phyloP scores from a whole-genome alignment of 768 basidiomycete genomes.

The Nidula microcarpa region DNA sequence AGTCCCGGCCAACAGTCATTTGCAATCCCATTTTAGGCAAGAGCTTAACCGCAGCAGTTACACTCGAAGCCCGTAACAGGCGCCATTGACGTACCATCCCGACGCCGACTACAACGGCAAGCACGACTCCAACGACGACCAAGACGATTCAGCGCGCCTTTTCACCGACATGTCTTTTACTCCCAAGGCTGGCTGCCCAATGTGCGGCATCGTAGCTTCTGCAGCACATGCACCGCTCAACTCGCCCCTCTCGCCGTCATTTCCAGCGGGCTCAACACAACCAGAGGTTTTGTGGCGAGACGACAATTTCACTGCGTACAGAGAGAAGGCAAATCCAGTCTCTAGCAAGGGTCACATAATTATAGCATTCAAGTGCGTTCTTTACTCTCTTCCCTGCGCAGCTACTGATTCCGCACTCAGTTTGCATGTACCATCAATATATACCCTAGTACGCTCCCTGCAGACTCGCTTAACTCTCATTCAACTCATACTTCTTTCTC shows the following conservation, averaged over 20 bases:
- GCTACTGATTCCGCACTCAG: conserved; percentile 27
- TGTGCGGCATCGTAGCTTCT: conserved; percentile 69
- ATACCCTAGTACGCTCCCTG: conserved; percentile 51
- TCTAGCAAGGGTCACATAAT: conserved; percentile 73
- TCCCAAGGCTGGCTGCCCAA: conserved; percentile 67
- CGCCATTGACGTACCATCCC: background rate
- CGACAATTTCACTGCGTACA: conserved; percentile 73
- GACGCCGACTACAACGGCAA: background rate
- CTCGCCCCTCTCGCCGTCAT: conserved; percentile 42
- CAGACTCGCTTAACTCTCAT: background rate
- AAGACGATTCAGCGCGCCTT: background rate
- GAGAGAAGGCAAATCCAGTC: conserved; percentile 66
- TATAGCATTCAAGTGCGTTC: conserved; percentile 65
- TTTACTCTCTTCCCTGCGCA: conserved; percentile 6
- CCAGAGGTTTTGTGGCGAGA: conserved; percentile 73
- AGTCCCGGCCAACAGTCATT: no score
- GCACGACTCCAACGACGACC: background rate
- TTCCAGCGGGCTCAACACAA: conserved; percentile 41
- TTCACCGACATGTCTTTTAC: conserved; percentile 43
- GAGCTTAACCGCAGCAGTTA: no score
- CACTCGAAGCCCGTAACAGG: background rate
- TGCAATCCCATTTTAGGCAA: no score
- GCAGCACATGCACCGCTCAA: conserved; percentile 41
- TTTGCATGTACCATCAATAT: conserved; percentile 76
- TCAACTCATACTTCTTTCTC: background rate